Evolutionary conservation across 2,329 filamentous ascomycete species (phyloP).

Genomic region (Sporothrix sp.): DNA sequence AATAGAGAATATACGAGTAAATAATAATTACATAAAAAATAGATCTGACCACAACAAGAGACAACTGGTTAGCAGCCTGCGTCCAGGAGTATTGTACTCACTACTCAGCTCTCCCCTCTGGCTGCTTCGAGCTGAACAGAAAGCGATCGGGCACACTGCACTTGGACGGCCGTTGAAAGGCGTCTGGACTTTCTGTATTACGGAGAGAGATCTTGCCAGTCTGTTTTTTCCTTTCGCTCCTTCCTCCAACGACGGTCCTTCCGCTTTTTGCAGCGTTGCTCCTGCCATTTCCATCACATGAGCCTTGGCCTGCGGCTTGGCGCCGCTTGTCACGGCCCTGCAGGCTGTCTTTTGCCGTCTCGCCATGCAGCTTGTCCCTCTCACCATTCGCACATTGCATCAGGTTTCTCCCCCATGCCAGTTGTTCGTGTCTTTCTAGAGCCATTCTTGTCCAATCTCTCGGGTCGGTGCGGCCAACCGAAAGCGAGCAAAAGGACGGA

Average conservation of each 20-base stretch:
- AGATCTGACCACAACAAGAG: too few relatives aligned
- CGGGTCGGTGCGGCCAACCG: background rate
- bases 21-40: too few relatives aligned
- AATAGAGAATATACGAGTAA: too few relatives aligned
- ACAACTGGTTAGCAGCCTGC: too few relatives aligned
- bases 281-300: constrained; percentile 5
- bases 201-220: too few relatives aligned
- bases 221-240: background rate
- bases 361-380: background rate
- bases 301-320: constrained; percentile 1
- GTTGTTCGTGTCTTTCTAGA: constrained; percentile 5
- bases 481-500: background rate
- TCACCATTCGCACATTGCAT: background rate
- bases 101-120: too few relatives aligned
- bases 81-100: too few relatives aligned
- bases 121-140: too few relatives aligned
- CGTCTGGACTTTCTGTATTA: too few relatives aligned
- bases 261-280: background rate
- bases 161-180: too few relatives aligned
- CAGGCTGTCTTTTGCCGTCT: background rate
- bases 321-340: background rate
- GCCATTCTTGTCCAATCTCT: constrained; percentile 7
- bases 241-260: too few relatives aligned
- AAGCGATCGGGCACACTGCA: background rate
- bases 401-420: background rate